Base-by-base conservation (phyloP, 768 basidiomycete species). In the Grammothele lineata region DNA sequence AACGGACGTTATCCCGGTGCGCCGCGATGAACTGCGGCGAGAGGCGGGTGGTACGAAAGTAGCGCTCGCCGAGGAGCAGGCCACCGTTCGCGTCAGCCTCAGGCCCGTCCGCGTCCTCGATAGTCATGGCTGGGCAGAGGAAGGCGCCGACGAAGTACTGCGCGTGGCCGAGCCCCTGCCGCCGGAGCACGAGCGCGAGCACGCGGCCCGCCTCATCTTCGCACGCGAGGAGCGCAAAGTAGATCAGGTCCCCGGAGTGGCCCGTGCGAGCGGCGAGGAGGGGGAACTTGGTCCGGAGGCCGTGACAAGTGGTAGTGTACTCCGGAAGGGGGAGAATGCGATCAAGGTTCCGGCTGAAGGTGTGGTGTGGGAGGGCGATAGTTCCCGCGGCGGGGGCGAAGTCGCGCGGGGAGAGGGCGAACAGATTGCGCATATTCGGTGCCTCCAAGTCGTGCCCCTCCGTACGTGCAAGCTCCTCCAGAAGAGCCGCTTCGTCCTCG, bases 21-120 rank as follows among this genome's bases (percentile, higher is more conserved):
- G 40, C 40, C 12, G 25, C 26, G 40, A 41, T 27, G 40, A 41
- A 41, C 5, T 14, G 25, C 7, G 26, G 17, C 5, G 40, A 32
- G 15, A 41, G 25, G 26, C 26, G 40, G 26, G 40, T 41, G n/a
- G 36, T 32, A 26, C 47, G 47, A 34, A 37, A 48, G 26, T 36
- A 37, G 7, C 40, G 40, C 40, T 26, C 24, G 26, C 47, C 40
- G 24, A 26, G 26, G 8, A 30, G 17, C 35, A 41, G 7, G 25
- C 23, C 17, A 15, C 18, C 15, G 21, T 35, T n/a, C 19, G 37
- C 15, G 30, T 39, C 38, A 1, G 25, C 38, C 5, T 21, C 15
- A 15, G 32, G n/a, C 22, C 7, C 14, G 24, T 5, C 11, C 1
- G 26, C 43, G n/a, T 25, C 25, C 15, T 27, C 33, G 19, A 18